These are phyloP conservation scores for Fusarium robinianum DNA, from an alignment of 2,329 filamentous ascomycete species.

Conservation along the genomic window DNA sequence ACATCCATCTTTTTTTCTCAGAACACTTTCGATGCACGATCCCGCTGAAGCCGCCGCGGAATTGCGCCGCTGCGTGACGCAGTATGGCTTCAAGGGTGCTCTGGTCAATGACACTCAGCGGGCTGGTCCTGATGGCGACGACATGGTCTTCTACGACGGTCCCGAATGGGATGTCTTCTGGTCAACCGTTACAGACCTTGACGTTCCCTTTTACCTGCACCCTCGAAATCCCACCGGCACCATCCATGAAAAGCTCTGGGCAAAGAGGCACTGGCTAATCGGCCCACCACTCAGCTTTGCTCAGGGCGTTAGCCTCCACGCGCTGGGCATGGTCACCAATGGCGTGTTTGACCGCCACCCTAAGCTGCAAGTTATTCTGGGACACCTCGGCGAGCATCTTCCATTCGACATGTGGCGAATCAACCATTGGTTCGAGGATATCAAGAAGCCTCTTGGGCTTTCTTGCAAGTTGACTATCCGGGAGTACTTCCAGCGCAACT, in stretches of 20 bases:
- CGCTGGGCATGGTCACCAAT: conserved; percentile 55
- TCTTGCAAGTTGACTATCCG: conserved; percentile 54
- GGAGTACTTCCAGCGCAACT: conserved; percentile 59
- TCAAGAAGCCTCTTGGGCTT: conserved; percentile 55
- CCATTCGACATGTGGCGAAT: conserved; percentile 56
- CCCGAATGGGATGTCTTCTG: conserved; percentile 66
- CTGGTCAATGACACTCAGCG: conserved; percentile 67
- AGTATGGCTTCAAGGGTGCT: conserved; percentile 65
- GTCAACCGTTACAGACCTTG: conserved; percentile 59
- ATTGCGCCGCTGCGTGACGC: conserved; percentile 56
- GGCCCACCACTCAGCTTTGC: conserved; percentile 64
- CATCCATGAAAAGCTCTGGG: conserved; percentile 62
- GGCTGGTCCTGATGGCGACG: conserved; percentile 60
- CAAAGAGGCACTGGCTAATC: conserved; percentile 61
- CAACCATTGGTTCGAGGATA: conserved; percentile 60
- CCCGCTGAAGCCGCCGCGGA: conserved; percentile 55
- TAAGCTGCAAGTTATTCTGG: conserved; percentile 51
- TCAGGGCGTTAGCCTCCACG: conserved; percentile 62
- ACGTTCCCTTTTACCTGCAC: conserved; percentile 68
- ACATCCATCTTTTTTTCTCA: conserved; percentile 11
- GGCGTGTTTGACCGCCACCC: conserved; percentile 56
- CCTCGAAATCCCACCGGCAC: conserved; percentile 61
- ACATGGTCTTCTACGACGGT: conserved; percentile 67
- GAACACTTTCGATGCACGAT: conserved; percentile 57
- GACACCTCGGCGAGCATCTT: conserved; percentile 55